These are phyloP conservation scores for Azolla pinnata DNA, from an alignment of 75 land plant genomes.

Conservation along the genomic window DNA sequence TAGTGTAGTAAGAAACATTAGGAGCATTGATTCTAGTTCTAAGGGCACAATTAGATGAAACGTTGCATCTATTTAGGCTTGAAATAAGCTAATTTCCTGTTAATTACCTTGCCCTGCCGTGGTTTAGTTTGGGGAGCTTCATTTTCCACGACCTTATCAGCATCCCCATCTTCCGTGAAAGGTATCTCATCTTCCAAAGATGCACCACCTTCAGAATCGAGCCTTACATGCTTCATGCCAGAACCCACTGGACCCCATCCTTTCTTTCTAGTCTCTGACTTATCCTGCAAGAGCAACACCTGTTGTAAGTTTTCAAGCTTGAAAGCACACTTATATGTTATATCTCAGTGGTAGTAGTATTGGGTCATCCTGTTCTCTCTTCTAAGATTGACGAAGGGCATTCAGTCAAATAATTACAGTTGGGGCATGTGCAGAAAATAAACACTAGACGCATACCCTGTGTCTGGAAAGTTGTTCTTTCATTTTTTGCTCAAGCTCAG, in stretches of 20 bases:
- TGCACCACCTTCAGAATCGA: constrained; percentile 86
- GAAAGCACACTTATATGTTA: not conserved
- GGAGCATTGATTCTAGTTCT: too few species aligned
- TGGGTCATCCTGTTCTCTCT: not conserved
- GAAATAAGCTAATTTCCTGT: not conserved
- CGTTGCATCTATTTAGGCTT: not conserved
- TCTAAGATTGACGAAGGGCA: not conserved
- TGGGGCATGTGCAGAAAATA: not conserved
- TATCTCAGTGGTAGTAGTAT: not conserved
- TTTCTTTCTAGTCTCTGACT: constrained; percentile 60
- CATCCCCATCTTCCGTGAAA: not conserved
- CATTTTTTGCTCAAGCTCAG: constrained; percentile 80
- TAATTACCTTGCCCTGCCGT: constrained; percentile 2
- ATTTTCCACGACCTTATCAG: not conserved
- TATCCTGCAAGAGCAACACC: constrained; percentile 33
- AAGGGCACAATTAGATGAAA: too few species aligned
- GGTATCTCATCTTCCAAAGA: constrained; percentile 44
- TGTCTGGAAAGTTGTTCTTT: constrained; percentile 54
- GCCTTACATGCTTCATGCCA: constrained; percentile 32
- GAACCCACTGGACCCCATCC: constrained; percentile 33
- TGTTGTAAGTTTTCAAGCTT: not conserved
- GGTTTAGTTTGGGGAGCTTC: not conserved
- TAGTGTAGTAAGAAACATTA: too few species aligned
- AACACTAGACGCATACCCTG: not conserved
- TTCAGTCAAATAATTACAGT: constrained; percentile 4